Conservation (phyloP, 2,329 filamentous ascomycete species). For the Nannizzia gypsea region DNA sequence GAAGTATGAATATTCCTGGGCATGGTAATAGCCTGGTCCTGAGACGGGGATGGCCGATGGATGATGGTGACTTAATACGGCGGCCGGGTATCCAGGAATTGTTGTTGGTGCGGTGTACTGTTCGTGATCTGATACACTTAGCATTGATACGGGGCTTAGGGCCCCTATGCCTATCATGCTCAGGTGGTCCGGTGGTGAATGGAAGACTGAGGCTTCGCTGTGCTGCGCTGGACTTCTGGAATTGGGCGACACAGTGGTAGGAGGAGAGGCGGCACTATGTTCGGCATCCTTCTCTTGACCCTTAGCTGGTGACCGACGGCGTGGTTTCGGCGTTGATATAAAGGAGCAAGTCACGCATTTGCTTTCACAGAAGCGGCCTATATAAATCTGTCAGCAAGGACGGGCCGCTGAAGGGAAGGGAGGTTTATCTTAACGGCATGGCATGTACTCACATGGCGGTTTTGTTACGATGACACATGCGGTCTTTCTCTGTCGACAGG, state of each 20-base stretch:
- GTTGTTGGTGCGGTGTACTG: not conserved
- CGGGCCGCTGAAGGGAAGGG: not conserved
- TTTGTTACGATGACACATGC: slow-evolving; percentile 5
- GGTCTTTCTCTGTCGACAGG: slow-evolving; percentile 1
- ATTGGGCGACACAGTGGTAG: not conserved
- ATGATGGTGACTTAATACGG: not conserved
- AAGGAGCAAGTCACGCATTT: not conserved
- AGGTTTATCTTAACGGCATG: not conserved
- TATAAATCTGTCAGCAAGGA: not conserved
- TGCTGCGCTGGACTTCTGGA: not conserved
- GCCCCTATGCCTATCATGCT: not conserved
- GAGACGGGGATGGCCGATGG: not conserved
- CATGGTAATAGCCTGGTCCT: not conserved
- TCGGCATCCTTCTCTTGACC: not conserved
- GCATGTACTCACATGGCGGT: not conserved
- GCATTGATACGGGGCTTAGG: not conserved
- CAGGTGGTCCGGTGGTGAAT: not conserved
- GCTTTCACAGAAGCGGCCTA: slow-evolving; percentile 4
- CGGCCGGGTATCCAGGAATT: not conserved
- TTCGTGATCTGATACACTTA: slow-evolving; percentile 1
- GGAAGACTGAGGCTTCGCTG: not conserved
- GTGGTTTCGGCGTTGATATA: not conserved
- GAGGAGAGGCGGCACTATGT: not conserved
- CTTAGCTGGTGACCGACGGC: not conserved
- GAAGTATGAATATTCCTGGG: not conserved